Evolutionary conservation across 306 rosid genomes (phyloP), one percentile per base, ranked within the genome.

Genomic region (Quercus gilva): DNA sequence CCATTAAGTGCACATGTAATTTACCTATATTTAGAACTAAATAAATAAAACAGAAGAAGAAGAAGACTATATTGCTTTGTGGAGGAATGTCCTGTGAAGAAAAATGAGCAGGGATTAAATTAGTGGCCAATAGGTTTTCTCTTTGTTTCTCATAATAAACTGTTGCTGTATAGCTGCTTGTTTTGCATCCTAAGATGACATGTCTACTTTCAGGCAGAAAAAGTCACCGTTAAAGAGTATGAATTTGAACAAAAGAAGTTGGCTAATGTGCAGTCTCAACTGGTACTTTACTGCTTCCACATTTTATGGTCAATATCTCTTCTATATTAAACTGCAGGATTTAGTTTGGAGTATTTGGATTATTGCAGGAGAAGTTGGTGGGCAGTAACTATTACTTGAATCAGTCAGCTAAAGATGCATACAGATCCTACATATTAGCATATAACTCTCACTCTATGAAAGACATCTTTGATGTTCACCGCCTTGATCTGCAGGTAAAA

Each of bases 371-470:
- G 85, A 89, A 95, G 77, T 74, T 95, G 89, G 97, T 95, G 55
- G 84, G 82, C 26, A 81, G 67, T 43, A 89, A 86, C 75, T 92
- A 95, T 86, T 89, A 92, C 88, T 85, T 95, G 89, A 89, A 90
- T 80, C 49, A 69, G 76, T 73, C 92, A 41, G 98, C 99, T 58
- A 95, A 91, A 83, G 99, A 92, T 14, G 99, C 99, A 68, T 95
- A 92, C 81, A 83, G 97, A 74, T 87, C 99, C 60, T 95, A 91
- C 78, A 64, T 95, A 58, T 84, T 91, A 82, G 90, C 97, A 55
- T 95, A 95, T 69, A 91, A 95, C 80, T 86, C 99, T 70, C 99
- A 92, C 85, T 90, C 99, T 10, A 95, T 92, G 98, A 95, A 95
- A 82, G 99, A 92, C 68, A 92, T 90, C 74, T 95, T 92, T 81